Conservation (phyloP, 345 rosid genomes). For the Sonneratia alba region DNA sequence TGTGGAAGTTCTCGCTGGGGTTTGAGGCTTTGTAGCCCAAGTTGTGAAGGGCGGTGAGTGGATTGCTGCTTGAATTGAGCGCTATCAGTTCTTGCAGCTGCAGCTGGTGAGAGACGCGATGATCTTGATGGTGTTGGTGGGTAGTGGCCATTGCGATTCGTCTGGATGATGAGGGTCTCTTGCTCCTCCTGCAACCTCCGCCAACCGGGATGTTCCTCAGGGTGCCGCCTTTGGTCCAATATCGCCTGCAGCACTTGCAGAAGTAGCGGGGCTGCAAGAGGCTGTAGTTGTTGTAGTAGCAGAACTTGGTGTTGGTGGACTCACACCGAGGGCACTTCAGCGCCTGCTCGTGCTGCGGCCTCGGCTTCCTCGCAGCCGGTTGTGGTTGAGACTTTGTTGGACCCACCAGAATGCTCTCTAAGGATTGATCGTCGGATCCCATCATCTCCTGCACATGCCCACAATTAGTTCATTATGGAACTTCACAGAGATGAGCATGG, state of each 20-base stretch:
- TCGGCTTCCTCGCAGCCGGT: constrained; percentile 34
- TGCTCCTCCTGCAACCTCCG: constrained; percentile 93
- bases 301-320: constrained; percentile 87
- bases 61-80: neutral
- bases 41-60: neutral
- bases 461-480: too few relatives aligned
- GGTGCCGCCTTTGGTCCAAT: constrained; percentile 99
- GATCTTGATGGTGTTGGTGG: constrained; percentile 2
- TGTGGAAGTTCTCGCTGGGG: neutral
- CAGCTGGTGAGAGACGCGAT: neutral
- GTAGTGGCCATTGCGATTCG: neutral
- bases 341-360: constrained; percentile 68
- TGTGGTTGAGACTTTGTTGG: constrained; percentile 10
- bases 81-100: neutral
- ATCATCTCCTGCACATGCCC: constrained; percentile 13
- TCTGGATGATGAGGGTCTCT: constrained; percentile 44
- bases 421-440: constrained; percentile 5
- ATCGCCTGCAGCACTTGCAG: constrained; percentile 94
- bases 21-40: neutral
- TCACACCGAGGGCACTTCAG: constrained; percentile 93
- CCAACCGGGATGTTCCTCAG: constrained; percentile 93
- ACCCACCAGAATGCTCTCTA: constrained; percentile 14
- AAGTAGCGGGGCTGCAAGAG: constrained; percentile 92
- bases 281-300: constrained; percentile 98
- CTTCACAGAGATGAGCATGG: too few relatives aligned